These are phyloP conservation scores for Fusarium agapanthi DNA, from an alignment of 2,329 filamentous ascomycete species.

Conservation along the genomic window DNA sequence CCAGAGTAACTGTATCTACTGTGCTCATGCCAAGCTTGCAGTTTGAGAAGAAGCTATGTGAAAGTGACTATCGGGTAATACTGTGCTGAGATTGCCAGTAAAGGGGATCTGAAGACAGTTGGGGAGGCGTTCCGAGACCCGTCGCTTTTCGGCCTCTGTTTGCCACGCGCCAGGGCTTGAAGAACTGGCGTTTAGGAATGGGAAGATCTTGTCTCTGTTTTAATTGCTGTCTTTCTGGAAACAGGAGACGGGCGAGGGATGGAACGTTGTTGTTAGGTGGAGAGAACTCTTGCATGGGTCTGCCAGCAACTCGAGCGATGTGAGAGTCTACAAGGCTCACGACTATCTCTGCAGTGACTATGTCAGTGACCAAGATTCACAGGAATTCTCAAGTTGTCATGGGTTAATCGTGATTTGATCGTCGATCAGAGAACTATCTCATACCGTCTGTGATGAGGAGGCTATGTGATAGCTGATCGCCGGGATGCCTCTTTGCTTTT, in stretches of 20 bases:
- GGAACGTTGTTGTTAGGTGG: slow-evolving; percentile 18
- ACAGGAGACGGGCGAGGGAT: slow-evolving; percentile 9
- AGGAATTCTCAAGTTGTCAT: slow-evolving; percentile 9
- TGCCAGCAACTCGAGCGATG: background rate
- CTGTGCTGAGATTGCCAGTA: background rate
- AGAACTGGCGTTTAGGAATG: slow-evolving; percentile 23
- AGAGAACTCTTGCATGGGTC: background rate
- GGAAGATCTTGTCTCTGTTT: slow-evolving; percentile 28
- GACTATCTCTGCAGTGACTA: slow-evolving; percentile 7
- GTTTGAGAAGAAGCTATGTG: background rate
- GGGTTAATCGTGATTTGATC: background rate
- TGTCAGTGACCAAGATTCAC: background rate
- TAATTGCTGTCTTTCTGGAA: slow-evolving; percentile 25
- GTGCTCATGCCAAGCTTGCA: slow-evolving; percentile 3
- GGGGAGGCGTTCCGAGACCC: slow-evolving; percentile 3
- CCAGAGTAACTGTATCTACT: background rate
- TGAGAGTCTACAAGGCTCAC: background rate
- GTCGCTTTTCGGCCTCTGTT: slow-evolving; percentile 22
- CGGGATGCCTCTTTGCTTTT: background rate
- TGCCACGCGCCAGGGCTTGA: slow-evolving; percentile 24
- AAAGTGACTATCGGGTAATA: slow-evolving; percentile 6
- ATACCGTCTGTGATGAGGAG: background rate
- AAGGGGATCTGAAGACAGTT: background rate
- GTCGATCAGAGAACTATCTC: background rate
- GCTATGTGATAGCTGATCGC: background rate